phyloP scores from a whole-genome alignment of 805 yeast genomes.

The Helenozyma baotianmanensis region DNA sequence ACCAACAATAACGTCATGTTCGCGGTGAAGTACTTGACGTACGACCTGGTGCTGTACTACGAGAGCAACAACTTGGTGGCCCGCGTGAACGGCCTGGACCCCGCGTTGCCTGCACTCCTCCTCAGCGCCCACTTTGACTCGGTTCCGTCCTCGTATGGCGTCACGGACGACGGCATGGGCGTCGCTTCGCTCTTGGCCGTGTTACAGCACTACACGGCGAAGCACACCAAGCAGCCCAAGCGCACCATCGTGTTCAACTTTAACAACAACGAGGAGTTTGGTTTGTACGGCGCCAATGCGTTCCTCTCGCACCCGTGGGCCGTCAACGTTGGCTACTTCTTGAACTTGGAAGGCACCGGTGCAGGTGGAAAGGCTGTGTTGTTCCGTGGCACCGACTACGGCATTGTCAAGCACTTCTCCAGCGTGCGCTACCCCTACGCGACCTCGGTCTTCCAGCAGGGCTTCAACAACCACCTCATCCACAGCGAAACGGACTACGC shows the following conservation, averaged over 20 bases:
- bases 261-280: slow-evolving; percentile 88
- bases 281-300: slow-evolving; percentile 73
- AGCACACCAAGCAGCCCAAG: slow-evolving; percentile 46
- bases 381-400: slow-evolving; percentile 79
- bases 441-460: slow-evolving; percentile 77
- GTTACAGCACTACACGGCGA: slow-evolving; percentile 41
- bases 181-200: slow-evolving; percentile 75
- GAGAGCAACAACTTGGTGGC: slow-evolving; percentile 82
- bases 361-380: slow-evolving; percentile 82
- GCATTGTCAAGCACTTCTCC: slow-evolving; percentile 54
- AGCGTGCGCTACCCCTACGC: slow-evolving; percentile 69
- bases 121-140: slow-evolving; percentile 86
- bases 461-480: slow-evolving; percentile 67
- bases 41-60: slow-evolving; percentile 62
- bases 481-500: slow-evolving; percentile 83
- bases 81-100: slow-evolving; percentile 61
- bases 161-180: slow-evolving; percentile 92
- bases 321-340: slow-evolving; percentile 53
- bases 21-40: slow-evolving; percentile 42
- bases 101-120: slow-evolving; percentile 58
- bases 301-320: slow-evolving; percentile 75
- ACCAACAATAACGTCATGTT: slow-evolving; percentile 48
- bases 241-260: slow-evolving; percentile 78
- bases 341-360: slow-evolving; percentile 90
- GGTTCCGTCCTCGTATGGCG: slow-evolving; percentile 81